A percentile compares a stretch with the other conserved stretches of the same genome.
Conservation (phyloP, 345 rosid genomes). For the Brassica nigra region DNA sequence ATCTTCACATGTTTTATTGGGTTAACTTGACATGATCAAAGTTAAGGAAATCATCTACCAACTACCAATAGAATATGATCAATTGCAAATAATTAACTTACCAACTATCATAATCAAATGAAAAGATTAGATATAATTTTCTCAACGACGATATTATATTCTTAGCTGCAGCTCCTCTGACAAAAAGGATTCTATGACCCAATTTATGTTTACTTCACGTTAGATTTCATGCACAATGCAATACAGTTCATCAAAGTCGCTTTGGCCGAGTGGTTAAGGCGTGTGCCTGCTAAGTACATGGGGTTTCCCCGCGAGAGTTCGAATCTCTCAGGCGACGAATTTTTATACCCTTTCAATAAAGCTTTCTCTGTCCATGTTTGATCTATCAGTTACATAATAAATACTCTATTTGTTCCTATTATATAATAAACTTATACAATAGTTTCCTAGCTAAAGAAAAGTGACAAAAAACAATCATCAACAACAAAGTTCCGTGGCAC, state of each 20-base stretch:
- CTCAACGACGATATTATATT: not conserved
- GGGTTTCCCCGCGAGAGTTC: conserved; percentile 71
- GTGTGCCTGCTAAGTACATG: conserved; percentile 71
- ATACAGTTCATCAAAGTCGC: conserved; percentile 2
- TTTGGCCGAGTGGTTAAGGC: conserved; percentile 65
- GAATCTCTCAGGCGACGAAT: conserved; percentile 69
- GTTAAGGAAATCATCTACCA: not conserved
- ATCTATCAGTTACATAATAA: not conserved
- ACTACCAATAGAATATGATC: not conserved
- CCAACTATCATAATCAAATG: not conserved
- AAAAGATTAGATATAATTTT: not conserved
- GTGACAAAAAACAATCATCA: not conserved
- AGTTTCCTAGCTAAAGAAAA: not conserved
- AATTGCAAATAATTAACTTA: not conserved
- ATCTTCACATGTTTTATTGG: not conserved
- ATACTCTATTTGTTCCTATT: not conserved
- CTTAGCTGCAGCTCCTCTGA: not conserved
- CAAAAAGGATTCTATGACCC: not conserved
- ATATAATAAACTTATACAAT: not conserved
- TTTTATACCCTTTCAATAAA: not conserved
- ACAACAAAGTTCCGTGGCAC: not conserved
- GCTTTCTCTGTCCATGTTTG: not conserved
- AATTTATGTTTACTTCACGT: not conserved
- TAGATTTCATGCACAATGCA: not conserved
- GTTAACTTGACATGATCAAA: not conserved